Conservation (phyloP, 2,329 filamentous ascomycete species). For the Colletotrichum ledebouriae region DNA sequence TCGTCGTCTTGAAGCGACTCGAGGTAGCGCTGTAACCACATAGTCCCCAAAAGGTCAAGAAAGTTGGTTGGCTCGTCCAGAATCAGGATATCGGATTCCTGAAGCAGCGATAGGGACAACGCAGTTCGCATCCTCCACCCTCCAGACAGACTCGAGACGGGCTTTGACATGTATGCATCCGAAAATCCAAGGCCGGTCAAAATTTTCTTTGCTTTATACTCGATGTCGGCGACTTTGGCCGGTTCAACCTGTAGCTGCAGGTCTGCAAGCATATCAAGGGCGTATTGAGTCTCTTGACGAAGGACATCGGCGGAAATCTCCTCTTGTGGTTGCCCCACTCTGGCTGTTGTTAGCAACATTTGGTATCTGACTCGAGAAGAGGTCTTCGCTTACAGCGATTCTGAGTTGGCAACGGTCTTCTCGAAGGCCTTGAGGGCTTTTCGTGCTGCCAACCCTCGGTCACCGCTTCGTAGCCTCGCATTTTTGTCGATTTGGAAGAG, state of each 20-base stretch:
- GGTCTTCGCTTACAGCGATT: constrained; percentile 58
- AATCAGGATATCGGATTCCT: constrained; percentile 82
- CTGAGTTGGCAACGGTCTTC: constrained; percentile 72
- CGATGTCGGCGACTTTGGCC: constrained; percentile 72
- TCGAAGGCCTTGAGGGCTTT: constrained; percentile 80
- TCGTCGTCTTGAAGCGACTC: constrained; percentile 65
- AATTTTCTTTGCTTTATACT: constrained; percentile 75
- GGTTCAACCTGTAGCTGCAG: constrained; percentile 78
- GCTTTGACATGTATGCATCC: constrained; percentile 69
- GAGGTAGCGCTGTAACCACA: constrained; percentile 86
- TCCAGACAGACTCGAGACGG: constrained; percentile 77
- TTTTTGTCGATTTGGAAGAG: constrained; percentile 80
- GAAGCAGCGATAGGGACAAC: constrained; percentile 75
- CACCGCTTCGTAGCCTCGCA: constrained; percentile 79
- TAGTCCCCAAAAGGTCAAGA: constrained; percentile 83
- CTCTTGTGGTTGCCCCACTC: constrained; percentile 64
- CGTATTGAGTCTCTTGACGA: constrained; percentile 76
- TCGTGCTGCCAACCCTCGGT: constrained; percentile 80
- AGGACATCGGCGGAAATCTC: constrained; percentile 69
- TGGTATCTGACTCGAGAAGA: too few species aligned
- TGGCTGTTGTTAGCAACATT: constrained; percentile 44
- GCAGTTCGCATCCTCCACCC: constrained; percentile 81
- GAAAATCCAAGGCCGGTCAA: constrained; percentile 80
- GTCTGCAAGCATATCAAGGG: constrained; percentile 76
- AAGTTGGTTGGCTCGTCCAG: constrained; percentile 92